Base-by-base conservation (phyloP, 345 rosid species). In the Gossypioides kirkii region DNA sequence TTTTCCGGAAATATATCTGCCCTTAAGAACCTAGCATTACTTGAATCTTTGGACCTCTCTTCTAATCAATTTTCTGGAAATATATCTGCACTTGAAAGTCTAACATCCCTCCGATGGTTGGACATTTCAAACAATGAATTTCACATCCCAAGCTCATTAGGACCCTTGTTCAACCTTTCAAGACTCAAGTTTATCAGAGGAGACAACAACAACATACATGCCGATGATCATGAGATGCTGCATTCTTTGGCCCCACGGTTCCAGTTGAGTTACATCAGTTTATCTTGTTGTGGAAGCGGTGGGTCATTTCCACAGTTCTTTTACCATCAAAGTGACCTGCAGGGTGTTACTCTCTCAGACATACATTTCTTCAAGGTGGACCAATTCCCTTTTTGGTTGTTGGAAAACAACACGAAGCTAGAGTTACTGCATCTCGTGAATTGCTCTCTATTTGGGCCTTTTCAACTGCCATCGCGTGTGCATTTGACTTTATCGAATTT, bases 351-450 rank as follows among this genome's bases (percentile, higher is more conserved):
- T 41, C 72, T 78, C 2, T 54, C 63, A 4, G 6, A 41, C 6
- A 18, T 10, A 7, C 1, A 16, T 1, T 26, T 26, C 28, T 28
- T 81, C 32, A 38, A 10, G 2, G 79, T 75, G 23, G 54, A 61
- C 2, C 3, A 47, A 4, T 77, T 79, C 25, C 83, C 77, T 7
- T 0, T 2, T 62, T 82, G 85, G 85, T 63, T 79, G 45, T 58
- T 82, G 16, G 43, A 22, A n/a, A 82, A 79, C 66, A 82, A 82
- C 36, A 62, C 71, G 8, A 16, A 46, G 1, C 69, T 82, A 23
- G 9, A n/a, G 10, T 0, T 0, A 0, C 42, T 79, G 2, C 0
- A 10, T 2, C 46, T 79, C 1, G 10, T 0, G 1, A 56, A 70
- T 7, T 69, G 25, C 47, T 67, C 70, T 38, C 55, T 79, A 1